Evolutionary conservation across 495 filamentous ascomycete genomes (phyloP).

Genomic region (Neurospora terricola): DNA sequence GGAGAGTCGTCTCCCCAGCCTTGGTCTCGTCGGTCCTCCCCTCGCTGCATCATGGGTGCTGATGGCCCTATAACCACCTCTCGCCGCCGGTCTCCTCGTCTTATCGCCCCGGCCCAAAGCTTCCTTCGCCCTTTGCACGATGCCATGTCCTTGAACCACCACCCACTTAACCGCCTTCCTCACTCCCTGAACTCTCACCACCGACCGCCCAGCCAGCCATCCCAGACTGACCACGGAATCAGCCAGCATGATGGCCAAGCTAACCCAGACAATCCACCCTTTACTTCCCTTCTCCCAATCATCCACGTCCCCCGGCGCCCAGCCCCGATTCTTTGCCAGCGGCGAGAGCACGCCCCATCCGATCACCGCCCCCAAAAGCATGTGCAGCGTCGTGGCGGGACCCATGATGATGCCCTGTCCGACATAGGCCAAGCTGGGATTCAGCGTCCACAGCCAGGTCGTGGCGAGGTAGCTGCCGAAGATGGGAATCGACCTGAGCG

Average conservation of each 20-base stretch:
- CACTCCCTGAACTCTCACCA: not conserved
- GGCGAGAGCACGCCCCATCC: constrained; percentile 92
- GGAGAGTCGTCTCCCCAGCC: not conserved
- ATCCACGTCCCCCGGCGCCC: constrained; percentile 77
- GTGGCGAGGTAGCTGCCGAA: constrained; percentile 65
- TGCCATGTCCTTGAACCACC: not conserved
- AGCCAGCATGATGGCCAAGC: constrained; percentile 90
- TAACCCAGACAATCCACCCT: constrained; percentile 97
- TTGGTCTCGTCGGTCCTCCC: not conserved
- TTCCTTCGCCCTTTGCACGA: not conserved
- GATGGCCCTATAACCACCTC: constrained; percentile 6
- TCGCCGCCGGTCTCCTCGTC: not conserved
- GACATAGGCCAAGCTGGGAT: constrained; percentile 89
- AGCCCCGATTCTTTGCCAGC: constrained; percentile 71
- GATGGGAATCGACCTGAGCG: constrained; percentile 74
- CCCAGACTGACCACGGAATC: constrained; percentile 84
- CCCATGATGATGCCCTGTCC: constrained; percentile 86
- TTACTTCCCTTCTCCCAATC: constrained; percentile 90
- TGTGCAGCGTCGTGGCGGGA: constrained; percentile 85
- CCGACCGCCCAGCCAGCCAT: constrained; percentile 55
- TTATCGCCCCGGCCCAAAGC: not conserved
- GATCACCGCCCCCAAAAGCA: constrained; percentile 83
- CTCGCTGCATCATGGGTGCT: not conserved
- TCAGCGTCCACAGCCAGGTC: constrained; percentile 91
- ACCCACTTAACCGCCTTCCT: not conserved